Conservation (phyloP, 352 stramenopile genomes). For the Peronosclerospora sorghi region DNA sequence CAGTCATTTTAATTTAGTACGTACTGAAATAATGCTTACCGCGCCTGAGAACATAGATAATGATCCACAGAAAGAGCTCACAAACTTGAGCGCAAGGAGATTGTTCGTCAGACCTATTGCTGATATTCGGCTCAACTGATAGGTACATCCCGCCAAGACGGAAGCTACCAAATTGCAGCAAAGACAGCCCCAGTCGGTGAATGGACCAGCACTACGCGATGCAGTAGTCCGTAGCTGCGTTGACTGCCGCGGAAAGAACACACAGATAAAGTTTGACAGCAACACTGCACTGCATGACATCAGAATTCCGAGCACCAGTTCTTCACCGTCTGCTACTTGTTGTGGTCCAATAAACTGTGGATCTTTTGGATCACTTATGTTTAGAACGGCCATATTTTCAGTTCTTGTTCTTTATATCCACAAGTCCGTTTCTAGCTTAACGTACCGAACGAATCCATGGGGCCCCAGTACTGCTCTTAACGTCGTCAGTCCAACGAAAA, state of each 20-base stretch:
- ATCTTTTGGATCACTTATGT: constrained; percentile 75
- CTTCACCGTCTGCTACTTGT: constrained; percentile 52
- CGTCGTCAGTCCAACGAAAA: constrained; percentile 31
- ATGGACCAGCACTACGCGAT: constrained; percentile 8
- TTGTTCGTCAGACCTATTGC: constrained; percentile 33
- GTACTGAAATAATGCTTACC: constrained; percentile 44
- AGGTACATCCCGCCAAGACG: constrained; percentile 35
- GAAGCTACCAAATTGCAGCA: constrained; percentile 45
- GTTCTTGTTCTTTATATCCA: background rate
- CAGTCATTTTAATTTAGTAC: background rate
- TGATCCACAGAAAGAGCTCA: constrained; percentile 68
- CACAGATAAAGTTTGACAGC: constrained; percentile 40
- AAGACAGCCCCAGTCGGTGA: constrained; percentile 49
- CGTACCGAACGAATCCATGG: constrained; percentile 53
- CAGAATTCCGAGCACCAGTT: constrained; percentile 55
- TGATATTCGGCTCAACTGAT: constrained; percentile 38
- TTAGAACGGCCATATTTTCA: too few species aligned
- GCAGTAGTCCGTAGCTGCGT: constrained; percentile 6
- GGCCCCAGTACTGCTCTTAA: constrained; percentile 36
- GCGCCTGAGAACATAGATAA: constrained; percentile 50
- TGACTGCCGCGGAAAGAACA: constrained; percentile 13
- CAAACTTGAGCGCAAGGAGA: constrained; percentile 57
- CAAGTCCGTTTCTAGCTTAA: background rate
- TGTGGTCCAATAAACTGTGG: constrained; percentile 55
- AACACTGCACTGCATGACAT: constrained; percentile 60